phyloP scores from a whole-genome alignment of 2,329 filamentous ascomycete genomes.

The Ambrosiella xylebori region DNA sequence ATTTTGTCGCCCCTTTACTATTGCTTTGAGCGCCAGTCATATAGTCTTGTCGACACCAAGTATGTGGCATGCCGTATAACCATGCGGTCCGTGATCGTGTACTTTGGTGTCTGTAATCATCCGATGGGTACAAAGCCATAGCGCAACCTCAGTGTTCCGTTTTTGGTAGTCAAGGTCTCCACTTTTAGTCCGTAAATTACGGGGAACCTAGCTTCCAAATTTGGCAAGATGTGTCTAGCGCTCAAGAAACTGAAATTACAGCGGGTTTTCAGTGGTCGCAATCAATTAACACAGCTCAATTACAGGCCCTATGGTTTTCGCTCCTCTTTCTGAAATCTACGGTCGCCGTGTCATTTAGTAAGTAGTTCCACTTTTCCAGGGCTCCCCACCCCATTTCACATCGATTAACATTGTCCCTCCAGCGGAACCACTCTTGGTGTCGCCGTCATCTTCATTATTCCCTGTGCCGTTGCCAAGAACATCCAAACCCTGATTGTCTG shows the following conservation, averaged over 20 bases:
- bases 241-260: background rate
- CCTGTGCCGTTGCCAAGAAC: slow-evolving; percentile 60
- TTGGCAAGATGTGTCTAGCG: background rate
- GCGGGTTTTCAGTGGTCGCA: background rate
- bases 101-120: background rate
- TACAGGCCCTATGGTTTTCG: slow-evolving; percentile 57
- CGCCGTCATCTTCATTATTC: slow-evolving; percentile 65
- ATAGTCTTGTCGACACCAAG: background rate
- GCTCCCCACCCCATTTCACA: background rate
- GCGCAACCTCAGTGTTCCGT: background rate
- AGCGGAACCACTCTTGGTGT: slow-evolving; percentile 44
- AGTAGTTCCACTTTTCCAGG: slow-evolving; percentile 13
- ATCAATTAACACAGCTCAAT: background rate
- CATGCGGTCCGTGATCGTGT: background rate
- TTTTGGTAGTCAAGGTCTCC: background rate
- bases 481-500: slow-evolving; percentile 61
- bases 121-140: background rate
- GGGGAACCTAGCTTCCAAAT: background rate
- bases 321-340: slow-evolving; percentile 58
- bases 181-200: background rate
- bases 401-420: slow-evolving; percentile 8
- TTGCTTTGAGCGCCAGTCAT: slow-evolving; percentile 8
- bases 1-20: slow-evolving; percentile 14
- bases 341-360: slow-evolving; percentile 56
- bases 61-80: background rate